Percentiles rank a stretch among this genome's conserved stretches.
These are phyloP conservation scores for Lentinula raphanica DNA, from an alignment of 768 basidiomycete species.

Conservation along the genomic window DNA sequence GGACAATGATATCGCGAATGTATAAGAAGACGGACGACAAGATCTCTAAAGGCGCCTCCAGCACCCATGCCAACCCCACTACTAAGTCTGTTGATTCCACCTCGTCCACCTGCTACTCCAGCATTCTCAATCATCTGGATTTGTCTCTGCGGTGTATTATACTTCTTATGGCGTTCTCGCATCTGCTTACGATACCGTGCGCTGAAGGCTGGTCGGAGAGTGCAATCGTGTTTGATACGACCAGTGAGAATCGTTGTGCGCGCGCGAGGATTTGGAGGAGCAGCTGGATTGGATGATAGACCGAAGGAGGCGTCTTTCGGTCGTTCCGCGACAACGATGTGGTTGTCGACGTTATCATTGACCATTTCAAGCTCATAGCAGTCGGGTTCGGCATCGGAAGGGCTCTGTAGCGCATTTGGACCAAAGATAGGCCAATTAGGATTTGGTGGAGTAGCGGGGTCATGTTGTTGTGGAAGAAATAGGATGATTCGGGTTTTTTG, in stretches of 20 bases:
- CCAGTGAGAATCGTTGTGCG: conserved; percentile 77
- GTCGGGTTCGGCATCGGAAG: conserved; percentile 43
- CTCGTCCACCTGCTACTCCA: conserved; percentile 60
- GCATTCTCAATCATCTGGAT: conserved; percentile 74
- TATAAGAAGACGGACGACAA: conserved; percentile 48
- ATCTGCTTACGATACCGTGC: conserved; percentile 68
- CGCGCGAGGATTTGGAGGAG: conserved; percentile 51
- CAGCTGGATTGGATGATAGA: conserved; percentile 28
- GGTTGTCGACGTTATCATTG: conserved; percentile 78
- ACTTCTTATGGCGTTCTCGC: conserved; percentile 57
- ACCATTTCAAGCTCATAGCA: conserved; percentile 88
- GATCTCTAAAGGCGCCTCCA: conserved; percentile 53
- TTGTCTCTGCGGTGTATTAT: conserved; percentile 61
- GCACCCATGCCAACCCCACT: conserved; percentile 62
- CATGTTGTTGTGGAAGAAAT: conserved; percentile 56
- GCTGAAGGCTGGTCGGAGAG: conserved; percentile 62
- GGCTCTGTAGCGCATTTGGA: conserved; percentile 25
- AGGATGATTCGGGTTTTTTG: conserved; percentile 59
- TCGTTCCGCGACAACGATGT: conserved; percentile 79
- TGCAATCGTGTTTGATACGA: conserved; percentile 77
- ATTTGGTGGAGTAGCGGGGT: conserved; percentile 22
- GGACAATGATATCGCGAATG: conserved; percentile 4
- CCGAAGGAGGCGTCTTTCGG: conserved; percentile 55
- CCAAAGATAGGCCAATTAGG: conserved; percentile 31
- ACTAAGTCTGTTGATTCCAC: conserved; percentile 72